phyloP scores from a whole-genome alignment of 306 rosid species.

The Pueraria montana region DNA sequence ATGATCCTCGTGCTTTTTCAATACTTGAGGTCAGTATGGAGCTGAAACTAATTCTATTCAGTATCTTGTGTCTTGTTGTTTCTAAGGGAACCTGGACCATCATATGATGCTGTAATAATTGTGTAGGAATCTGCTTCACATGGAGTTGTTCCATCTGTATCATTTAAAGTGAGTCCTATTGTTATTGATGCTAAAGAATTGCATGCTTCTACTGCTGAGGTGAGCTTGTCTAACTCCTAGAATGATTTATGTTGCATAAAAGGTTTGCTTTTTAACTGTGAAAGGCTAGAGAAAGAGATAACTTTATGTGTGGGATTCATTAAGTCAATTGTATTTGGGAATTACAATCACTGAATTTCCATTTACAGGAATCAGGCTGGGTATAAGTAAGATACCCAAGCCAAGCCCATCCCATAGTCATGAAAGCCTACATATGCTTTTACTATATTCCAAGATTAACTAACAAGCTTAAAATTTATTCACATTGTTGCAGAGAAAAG shows the following conservation, averaged over 20 bases:
- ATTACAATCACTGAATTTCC: background rate
- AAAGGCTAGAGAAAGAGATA: slow-evolving; percentile 35
- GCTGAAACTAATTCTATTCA: slow-evolving; percentile 38
- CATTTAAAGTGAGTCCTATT: slow-evolving; percentile 78
- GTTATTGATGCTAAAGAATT: slow-evolving; percentile 77
- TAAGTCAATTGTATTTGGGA: slow-evolving; percentile 37
- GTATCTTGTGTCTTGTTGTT: slow-evolving; percentile 23
- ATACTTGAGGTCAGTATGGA: slow-evolving; percentile 83
- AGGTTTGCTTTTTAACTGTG: slow-evolving; percentile 31
- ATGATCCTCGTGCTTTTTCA: slow-evolving; percentile 91
- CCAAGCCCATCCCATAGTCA: slow-evolving; percentile 11
- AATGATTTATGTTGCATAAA: slow-evolving; percentile 39
- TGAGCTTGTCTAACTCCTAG: slow-evolving; percentile 52
- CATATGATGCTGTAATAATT: slow-evolving; percentile 45
- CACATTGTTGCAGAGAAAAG: background rate
- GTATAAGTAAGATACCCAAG: slow-evolving; percentile 16
- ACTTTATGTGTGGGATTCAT: slow-evolving; percentile 24
- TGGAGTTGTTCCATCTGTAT: slow-evolving; percentile 82
- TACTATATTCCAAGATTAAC: slow-evolving; percentile 3
- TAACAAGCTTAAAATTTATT: background rate
- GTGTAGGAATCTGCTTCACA: slow-evolving; percentile 93
- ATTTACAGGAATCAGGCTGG: slow-evolving; percentile 26
- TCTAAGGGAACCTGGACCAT: slow-evolving; percentile 41
- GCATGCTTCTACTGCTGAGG: slow-evolving; percentile 80
- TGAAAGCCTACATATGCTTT: slow-evolving; percentile 14